Percentiles rank a stretch among this genome's conserved stretches.
Conservation (phyloP, 1,139 yeast genomes). For the Diutina ranongensis region DNA sequence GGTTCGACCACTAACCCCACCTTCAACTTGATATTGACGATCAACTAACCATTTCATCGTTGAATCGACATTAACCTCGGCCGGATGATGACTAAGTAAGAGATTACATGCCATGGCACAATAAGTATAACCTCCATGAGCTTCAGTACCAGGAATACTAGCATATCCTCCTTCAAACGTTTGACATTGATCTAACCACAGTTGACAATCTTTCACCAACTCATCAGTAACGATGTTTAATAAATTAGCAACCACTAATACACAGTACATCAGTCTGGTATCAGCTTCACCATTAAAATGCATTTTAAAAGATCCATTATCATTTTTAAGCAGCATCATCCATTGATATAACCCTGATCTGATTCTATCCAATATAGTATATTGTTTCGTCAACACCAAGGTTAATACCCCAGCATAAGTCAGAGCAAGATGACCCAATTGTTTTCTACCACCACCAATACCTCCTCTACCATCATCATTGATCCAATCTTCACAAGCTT, state of each 20-base stretch:
- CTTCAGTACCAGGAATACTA: conserved; percentile 73
- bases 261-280: conserved; percentile 82
- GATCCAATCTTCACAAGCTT: not conserved
- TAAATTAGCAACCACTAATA: conserved; percentile 59
- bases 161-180: conserved; percentile 95
- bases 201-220: conserved; percentile 38
- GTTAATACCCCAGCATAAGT: conserved; percentile 70
- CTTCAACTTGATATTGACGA: conserved; percentile 64
- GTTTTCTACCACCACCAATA: conserved; percentile 70
- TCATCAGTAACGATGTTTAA: conserved; percentile 55
- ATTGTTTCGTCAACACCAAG: conserved; percentile 42
- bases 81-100: conserved; percentile 21
- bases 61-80: conserved; percentile 10
- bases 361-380: conserved; percentile 17
- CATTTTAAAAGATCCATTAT: conserved; percentile 68
- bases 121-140: conserved; percentile 94
- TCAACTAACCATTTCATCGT: conserved; percentile 55
- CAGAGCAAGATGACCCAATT: conserved; percentile 76
- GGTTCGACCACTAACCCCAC: conserved; percentile 83
- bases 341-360: conserved; percentile 40
- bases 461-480: conserved; percentile 36
- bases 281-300: conserved; percentile 77
- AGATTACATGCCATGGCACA: conserved; percentile 75
- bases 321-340: conserved; percentile 52
- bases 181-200: conserved; percentile 66